Evolutionary conservation across 768 basidiomycete species (phyloP), one percentile per base, ranked within the genome.

Genomic region (Kwoniella heveanensis): DNA sequence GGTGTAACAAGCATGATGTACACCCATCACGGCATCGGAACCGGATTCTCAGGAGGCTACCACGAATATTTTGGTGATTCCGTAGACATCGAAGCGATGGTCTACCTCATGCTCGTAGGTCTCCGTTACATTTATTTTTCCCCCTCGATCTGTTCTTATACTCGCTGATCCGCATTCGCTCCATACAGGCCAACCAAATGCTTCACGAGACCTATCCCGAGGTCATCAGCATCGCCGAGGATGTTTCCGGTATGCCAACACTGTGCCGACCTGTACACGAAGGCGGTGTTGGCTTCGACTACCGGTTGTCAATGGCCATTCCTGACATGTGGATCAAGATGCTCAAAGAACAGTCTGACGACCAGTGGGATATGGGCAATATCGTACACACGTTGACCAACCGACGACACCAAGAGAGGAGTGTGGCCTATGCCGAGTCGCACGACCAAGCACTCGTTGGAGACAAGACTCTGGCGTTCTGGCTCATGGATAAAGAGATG

Each of bases 401-500:
- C 80, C 85, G 96, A 60, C 85, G 96, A 37, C 82, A 92, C 73
- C 85, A 87, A 24, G 96, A 99, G 83, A 91, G 88, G 82, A 92
- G 90, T 69, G 86, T 99, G 54, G 91, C 92, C 0, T 90, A 90
- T 66, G 93, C 92, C 55, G 96, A 99, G 82, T 92, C 90, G 71
- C 96, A 98, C 69, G 95, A 98, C 80, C 96, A 99, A 79, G 95
- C 96, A 15, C 85, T 99, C 27, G 96, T 99, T 0, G 96, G 96
- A 13, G 96, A 99, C 83, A 99, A 99, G 83, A 98, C 95, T 2
- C 75, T 99, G 49, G 96, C 96, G 2, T 99, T 99, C 81, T 99
- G 96, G 96, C 81, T 98, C 62, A 99, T 99, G 96, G 96, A 99
- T 81, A 95, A 95, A 81, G 96, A 98, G 81, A 99, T 99, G 96